Conservation (phyloP, 2,329 filamentous ascomycete genomes). For the Fusarium odoratissimum region DNA sequence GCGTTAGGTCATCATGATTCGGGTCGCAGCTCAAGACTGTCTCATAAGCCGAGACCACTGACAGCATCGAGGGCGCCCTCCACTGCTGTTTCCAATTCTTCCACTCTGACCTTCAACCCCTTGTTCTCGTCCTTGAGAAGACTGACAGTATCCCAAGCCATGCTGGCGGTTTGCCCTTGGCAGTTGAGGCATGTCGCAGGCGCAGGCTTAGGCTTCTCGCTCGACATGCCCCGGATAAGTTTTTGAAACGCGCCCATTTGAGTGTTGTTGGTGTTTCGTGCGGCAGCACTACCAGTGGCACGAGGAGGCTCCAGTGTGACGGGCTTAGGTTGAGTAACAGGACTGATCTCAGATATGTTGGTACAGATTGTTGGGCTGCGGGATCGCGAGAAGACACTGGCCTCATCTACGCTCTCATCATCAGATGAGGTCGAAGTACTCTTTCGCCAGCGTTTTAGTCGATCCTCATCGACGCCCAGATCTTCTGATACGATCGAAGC, state of each 20-base stretch:
- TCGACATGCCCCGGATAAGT: slow-evolving; percentile 56
- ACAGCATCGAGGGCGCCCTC: slow-evolving; percentile 70
- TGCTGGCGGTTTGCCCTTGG: slow-evolving; percentile 66
- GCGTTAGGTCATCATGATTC: slow-evolving; percentile 7
- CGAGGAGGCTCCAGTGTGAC: slow-evolving; percentile 43
- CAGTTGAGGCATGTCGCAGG: slow-evolving; percentile 64
- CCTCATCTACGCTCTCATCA: slow-evolving; percentile 61
- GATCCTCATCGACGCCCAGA: slow-evolving; percentile 65
- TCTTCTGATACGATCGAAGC: slow-evolving; percentile 63
- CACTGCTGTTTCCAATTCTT: slow-evolving; percentile 68
- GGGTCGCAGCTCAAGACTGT: neutral
- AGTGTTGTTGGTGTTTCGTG: slow-evolving; percentile 47
- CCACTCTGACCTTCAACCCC: slow-evolving; percentile 68
- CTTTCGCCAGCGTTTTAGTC: slow-evolving; percentile 56
- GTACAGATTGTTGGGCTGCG: slow-evolving; percentile 66
- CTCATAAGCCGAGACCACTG: slow-evolving; percentile 63
- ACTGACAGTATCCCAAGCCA: slow-evolving; percentile 74
- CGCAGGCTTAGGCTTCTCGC: slow-evolving; percentile 46
- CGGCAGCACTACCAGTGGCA: slow-evolving; percentile 26
- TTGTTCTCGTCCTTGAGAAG: slow-evolving; percentile 71
- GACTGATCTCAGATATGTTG: slow-evolving; percentile 49
- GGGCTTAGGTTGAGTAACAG: slow-evolving; percentile 41
- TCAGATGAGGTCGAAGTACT: slow-evolving; percentile 62
- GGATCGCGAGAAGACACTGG: slow-evolving; percentile 71
- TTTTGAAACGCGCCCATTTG: slow-evolving; percentile 55